phyloP scores from a whole-genome alignment of 1,284 basidiomycete species.

The Ceratobasidium papillatum region DNA sequence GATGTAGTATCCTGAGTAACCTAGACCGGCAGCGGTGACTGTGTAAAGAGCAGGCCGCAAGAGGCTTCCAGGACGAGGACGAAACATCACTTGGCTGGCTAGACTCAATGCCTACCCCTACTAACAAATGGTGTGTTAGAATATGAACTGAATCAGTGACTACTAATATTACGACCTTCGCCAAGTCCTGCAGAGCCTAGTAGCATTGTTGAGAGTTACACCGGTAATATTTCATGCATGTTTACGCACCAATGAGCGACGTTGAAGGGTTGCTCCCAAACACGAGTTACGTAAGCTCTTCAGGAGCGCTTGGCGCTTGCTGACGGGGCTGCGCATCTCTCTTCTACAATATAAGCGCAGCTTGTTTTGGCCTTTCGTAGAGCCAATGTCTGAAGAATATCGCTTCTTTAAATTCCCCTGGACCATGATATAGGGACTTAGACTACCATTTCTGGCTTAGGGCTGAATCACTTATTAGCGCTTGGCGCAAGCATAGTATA shows the following conservation, averaged over 20 bases:
- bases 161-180: not conserved
- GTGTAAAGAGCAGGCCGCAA: constrained; percentile 5
- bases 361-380: too few species aligned
- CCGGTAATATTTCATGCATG: not conserved
- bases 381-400: too few species aligned
- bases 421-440: too few species aligned
- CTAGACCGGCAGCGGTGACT: not conserved
- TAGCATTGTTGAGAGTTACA: not conserved
- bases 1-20: not conserved
- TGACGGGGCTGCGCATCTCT: too few species aligned
- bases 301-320: not conserved
- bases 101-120: not conserved
- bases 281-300: not conserved
- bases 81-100: constrained; percentile 6
- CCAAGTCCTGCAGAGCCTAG: not conserved
- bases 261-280: not conserved
- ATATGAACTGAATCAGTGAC: not conserved
- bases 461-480: too few species aligned
- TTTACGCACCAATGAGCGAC: not conserved
- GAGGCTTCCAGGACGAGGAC: not conserved
- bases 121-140: not conserved
- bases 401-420: too few species aligned
- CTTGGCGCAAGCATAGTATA: too few species aligned
- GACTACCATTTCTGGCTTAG: too few species aligned
- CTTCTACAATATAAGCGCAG: too few species aligned